These are phyloP conservation scores for Suillus tomentosus DNA, from an alignment of 768 basidiomycete species.

Conservation along the genomic window DNA sequence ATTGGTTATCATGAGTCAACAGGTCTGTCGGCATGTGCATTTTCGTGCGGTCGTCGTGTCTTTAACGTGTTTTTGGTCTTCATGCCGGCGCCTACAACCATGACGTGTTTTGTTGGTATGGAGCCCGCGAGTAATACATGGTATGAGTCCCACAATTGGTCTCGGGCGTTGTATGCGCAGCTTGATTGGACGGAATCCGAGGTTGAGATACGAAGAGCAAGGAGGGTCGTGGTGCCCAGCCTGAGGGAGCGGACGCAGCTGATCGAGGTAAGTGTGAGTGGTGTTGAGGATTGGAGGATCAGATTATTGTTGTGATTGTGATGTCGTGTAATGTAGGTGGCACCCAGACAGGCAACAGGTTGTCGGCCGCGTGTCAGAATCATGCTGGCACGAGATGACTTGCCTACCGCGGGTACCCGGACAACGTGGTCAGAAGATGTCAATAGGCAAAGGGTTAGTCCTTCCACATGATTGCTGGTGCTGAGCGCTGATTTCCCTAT, in stretches of 20 bases:
- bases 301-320: neutral
- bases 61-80: neutral
- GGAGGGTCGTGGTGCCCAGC: conserved; percentile 19
- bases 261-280: conserved; percentile 22
- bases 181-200: conserved; percentile 15
- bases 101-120: conserved; percentile 14
- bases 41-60: neutral
- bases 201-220: conserved; percentile 29
- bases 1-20: neutral
- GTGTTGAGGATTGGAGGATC: neutral
- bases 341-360: conserved; percentile 20
- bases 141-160: conserved; percentile 16
- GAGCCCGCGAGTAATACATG: conserved; percentile 14
- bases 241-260: conserved; percentile 21
- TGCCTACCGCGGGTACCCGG: conserved; percentile 13
- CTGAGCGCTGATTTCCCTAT: neutral
- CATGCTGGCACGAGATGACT: conserved; percentile 13
- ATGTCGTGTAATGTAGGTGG: conserved; percentile 23
- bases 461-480: neutral
- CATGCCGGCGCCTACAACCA: neutral
- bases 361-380: conserved; percentile 21
- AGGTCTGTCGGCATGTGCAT: conserved; percentile 3
- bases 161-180: conserved; percentile 12
- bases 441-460: neutral
- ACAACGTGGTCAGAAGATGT: conserved; percentile 7